phyloP scores from a whole-genome alignment of 1,284 basidiomycete genomes.

The Apiotrichum mycotoxinovorans region DNA sequence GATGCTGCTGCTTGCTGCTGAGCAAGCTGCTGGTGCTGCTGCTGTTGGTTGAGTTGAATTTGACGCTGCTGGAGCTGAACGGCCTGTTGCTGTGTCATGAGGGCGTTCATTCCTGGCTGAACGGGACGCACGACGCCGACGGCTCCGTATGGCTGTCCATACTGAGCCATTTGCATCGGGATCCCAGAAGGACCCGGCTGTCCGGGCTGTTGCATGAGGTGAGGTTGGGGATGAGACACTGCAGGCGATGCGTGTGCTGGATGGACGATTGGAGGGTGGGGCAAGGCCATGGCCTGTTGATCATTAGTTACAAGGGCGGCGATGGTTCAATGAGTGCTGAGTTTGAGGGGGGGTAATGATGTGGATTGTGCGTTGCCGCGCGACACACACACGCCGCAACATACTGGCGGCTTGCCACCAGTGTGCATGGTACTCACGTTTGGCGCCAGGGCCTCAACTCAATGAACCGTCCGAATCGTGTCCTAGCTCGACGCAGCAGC shows the following conservation, averaged over 20 bases:
- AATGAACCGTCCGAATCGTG: constrained; percentile 17
- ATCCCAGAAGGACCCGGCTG: constrained; percentile 30
- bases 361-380: neutral
- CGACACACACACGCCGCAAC: neutral
- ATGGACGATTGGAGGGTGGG: constrained; percentile 38
- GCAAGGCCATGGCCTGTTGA: constrained; percentile 44
- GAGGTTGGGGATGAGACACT: constrained; percentile 24
- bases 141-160: constrained; percentile 18
- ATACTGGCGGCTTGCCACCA: neutral
- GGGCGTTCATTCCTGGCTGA: constrained; percentile 15
- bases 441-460: constrained; percentile 24
- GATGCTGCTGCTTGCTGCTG: constrained; percentile 17
- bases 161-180: constrained; percentile 23
- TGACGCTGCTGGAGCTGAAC: constrained; percentile 18
- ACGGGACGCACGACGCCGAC: constrained; percentile 19
- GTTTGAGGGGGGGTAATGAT: too few species aligned
- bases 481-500: constrained; percentile 5
- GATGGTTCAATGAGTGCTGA: neutral
- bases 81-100: constrained; percentile 21
- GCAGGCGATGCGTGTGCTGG: constrained; percentile 25
- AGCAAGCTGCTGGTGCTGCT: constrained; percentile 20
- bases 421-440: constrained; percentile 16
- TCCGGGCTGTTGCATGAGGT: constrained; percentile 29
- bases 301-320: neutral
- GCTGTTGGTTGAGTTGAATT: constrained; percentile 19